phyloP scores from a whole-genome alignment of 2,329 filamentous ascomycete species.

The Knoxdaviesia proteae region DNA sequence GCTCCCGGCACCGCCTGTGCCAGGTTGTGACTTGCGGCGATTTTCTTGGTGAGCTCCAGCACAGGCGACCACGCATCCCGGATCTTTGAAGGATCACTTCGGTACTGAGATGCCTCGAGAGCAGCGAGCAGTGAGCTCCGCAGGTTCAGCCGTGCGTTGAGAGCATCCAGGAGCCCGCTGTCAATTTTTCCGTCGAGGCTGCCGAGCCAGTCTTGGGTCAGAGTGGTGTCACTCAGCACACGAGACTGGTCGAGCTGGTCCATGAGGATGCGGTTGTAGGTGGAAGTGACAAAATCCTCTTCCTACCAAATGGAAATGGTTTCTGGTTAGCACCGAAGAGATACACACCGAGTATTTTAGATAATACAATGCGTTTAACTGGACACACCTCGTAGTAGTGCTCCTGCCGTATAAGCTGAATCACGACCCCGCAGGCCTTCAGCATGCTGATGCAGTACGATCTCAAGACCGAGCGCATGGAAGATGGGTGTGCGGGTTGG shows the following conservation, averaged over 20 bases:
- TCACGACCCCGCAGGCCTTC: slow-evolving; percentile 64
- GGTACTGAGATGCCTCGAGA: slow-evolving; percentile 24
- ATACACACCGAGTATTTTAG: neutral
- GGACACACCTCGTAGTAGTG: slow-evolving; percentile 66
- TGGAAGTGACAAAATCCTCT: slow-evolving; percentile 89
- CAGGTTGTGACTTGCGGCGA: slow-evolving; percentile 13
- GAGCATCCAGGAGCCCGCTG: slow-evolving; percentile 25
- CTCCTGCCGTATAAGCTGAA: slow-evolving; percentile 57
- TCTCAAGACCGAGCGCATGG: slow-evolving; percentile 45
- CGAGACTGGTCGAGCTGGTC: slow-evolving; percentile 23
- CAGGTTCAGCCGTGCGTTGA: slow-evolving; percentile 44
- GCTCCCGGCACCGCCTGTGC: slow-evolving; percentile 50
- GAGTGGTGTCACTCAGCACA: too few relatives aligned
- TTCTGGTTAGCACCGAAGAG: slow-evolving; percentile 1
- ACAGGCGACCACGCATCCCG: slow-evolving; percentile 25
- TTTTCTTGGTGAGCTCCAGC: neutral
- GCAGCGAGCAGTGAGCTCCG: slow-evolving; percentile 41
- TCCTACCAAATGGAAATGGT: slow-evolving; percentile 31
- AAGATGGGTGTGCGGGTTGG: slow-evolving; percentile 13
- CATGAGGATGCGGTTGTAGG: slow-evolving; percentile 64
- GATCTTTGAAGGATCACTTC: slow-evolving; percentile 22
- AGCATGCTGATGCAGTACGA: slow-evolving; percentile 73
- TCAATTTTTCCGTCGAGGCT: neutral
- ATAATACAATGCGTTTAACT: neutral
- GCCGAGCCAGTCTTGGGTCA: too few relatives aligned